These are phyloP conservation scores for Pichia occidentalis DNA, from an alignment of 805 yeast species.

Conservation along the genomic window DNA sequence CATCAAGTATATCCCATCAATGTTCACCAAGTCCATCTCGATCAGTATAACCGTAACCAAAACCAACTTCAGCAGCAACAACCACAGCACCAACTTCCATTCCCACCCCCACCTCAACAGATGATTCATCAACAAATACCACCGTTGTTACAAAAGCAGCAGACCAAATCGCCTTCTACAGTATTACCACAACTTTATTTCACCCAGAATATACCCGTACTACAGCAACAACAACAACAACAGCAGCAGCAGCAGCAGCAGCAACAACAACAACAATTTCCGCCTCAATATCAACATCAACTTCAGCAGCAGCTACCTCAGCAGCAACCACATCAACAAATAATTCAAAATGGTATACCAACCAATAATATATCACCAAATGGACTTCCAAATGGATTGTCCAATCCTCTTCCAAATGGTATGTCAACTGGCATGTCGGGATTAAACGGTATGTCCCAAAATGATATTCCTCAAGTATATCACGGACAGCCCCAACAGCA, in stretches of 20 bases:
- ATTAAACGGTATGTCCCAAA: neutral
- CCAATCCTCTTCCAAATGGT: neutral
- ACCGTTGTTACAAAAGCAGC: constrained; percentile 1
- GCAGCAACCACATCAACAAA: constrained; percentile 1
- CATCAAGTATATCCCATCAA: neutral
- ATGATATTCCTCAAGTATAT: neutral
- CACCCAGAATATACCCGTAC: too few relatives aligned
- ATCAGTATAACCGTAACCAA: too few relatives aligned
- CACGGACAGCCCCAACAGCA: constrained; percentile 4
- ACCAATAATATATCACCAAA: neutral
- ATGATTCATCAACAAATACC: constrained; percentile 3
- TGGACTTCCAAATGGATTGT: neutral
- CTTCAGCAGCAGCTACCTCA: constrained; percentile 1
- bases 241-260: neutral
- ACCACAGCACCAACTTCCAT: constrained; percentile 7
- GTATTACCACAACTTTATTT: too few relatives aligned
- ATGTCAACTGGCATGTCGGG: neutral
- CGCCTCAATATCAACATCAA: constrained; percentile 1
- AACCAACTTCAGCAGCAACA: constrained; percentile 7
- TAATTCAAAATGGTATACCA: neutral
- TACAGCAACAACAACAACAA: neutral
- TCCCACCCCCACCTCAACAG: neutral
- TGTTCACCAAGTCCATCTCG: too few relatives aligned
- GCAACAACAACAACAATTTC: neutral
- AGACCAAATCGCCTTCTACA: too few relatives aligned